These are phyloP conservation scores for Sophora flavescens DNA, from an alignment of 306 rosid genomes.

Conservation along the genomic window DNA sequence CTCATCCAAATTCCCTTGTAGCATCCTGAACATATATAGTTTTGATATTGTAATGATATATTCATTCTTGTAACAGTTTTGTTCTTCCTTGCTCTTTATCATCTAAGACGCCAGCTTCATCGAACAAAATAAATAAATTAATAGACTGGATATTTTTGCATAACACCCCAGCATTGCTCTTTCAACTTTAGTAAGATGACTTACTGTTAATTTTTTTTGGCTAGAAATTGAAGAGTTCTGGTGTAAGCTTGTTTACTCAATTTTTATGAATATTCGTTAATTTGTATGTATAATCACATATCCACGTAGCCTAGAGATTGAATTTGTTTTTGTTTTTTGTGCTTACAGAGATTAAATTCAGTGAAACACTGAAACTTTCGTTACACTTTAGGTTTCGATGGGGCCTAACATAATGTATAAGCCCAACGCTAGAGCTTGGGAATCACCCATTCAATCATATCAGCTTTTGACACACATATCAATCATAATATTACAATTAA, in stretches of 20 bases:
- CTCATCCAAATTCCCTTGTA: slow-evolving; percentile 44
- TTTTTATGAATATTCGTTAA: neutral
- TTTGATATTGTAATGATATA: slow-evolving; percentile 51
- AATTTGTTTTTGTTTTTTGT: too few species aligned
- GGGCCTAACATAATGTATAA: neutral
- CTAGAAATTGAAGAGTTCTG: neutral
- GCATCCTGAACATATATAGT: slow-evolving; percentile 47
- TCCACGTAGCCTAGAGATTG: neutral
- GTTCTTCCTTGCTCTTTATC: slow-evolving; percentile 8
- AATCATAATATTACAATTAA: too few species aligned
- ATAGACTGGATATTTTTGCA: neutral
- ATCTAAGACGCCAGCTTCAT: neutral
- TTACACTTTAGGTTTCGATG: neutral
- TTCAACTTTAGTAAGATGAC: neutral
- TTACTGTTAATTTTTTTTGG: neutral
- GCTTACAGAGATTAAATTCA: neutral
- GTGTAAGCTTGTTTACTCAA: neutral
- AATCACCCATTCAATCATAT: too few species aligned
- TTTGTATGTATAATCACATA: neutral
- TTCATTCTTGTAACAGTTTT: slow-evolving; percentile 50
- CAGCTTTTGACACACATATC: too few species aligned
- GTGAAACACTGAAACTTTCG: neutral
- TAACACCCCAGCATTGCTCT: neutral
- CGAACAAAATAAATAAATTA: neutral
- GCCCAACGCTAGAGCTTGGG: neutral